Percentiles rank a stretch among this genome's conserved stretches.
phyloP scores from a whole-genome alignment of 805 yeast species.

The Phaffomyces opuntiae region DNA sequence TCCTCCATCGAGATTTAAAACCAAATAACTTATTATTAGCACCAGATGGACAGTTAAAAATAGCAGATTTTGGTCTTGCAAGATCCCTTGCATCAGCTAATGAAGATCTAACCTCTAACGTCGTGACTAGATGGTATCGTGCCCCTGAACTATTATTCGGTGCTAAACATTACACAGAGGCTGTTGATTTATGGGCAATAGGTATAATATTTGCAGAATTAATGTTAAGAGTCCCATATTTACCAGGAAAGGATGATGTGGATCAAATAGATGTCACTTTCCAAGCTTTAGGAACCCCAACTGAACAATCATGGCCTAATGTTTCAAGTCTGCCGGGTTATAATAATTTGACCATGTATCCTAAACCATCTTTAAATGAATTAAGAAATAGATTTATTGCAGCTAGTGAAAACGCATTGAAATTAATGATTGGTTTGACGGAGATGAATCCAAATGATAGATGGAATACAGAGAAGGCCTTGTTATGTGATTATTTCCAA shows the following conservation, averaged over 20 bases:
- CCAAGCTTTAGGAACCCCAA: slow-evolving; percentile 93
- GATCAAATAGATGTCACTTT: slow-evolving; percentile 93
- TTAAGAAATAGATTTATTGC: slow-evolving; percentile 80
- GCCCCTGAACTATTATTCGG: slow-evolving; percentile 93
- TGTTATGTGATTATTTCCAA: slow-evolving; percentile 58
- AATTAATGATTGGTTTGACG: slow-evolving; percentile 65
- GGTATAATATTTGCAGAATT: slow-evolving; percentile 95
- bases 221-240: slow-evolving; percentile 89
- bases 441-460: slow-evolving; percentile 73
- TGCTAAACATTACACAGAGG: slow-evolving; percentile 80
- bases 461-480: slow-evolving; percentile 55
- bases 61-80: slow-evolving; percentile 97
- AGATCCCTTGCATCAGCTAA: slow-evolving; percentile 73
- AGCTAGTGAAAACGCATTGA: slow-evolving; percentile 80
- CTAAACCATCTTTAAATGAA: slow-evolving; percentile 77
- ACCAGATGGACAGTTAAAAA: slow-evolving; percentile 79
- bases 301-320: slow-evolving; percentile 87
- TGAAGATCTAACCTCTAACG: slow-evolving; percentile 81
- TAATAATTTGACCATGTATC: slow-evolving; percentile 66
- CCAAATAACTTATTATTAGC: slow-evolving; percentile 86
- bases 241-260: slow-evolving; percentile 86
- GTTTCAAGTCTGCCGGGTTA: slow-evolving; percentile 75
- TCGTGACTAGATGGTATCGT: slow-evolving; percentile 96
- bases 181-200: slow-evolving; percentile 93
- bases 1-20: slow-evolving; percentile 87